Conservation (phyloP, 2,329 filamentous ascomycete genomes). For the Fusarium pininemorale region DNA sequence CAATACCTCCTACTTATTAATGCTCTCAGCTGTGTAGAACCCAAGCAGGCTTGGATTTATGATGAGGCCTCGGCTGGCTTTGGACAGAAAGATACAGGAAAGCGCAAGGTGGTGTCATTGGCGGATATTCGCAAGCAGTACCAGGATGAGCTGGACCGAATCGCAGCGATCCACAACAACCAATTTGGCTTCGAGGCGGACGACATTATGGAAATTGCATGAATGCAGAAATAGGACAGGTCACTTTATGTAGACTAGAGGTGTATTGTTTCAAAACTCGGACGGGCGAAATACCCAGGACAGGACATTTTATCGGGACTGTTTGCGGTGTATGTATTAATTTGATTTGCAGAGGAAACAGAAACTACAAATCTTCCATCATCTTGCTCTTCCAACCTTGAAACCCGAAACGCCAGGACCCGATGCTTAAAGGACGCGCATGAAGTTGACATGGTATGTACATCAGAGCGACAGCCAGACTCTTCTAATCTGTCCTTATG, state of each 20-base stretch:
- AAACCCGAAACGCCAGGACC: constrained; percentile 50
- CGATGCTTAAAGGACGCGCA: constrained; percentile 50
- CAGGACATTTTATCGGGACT: constrained; percentile 42
- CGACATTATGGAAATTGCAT: constrained; percentile 64
- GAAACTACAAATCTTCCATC: constrained; percentile 39
- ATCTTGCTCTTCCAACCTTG: constrained; percentile 39
- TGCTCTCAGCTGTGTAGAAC: constrained; percentile 83
- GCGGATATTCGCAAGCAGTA: constrained; percentile 90
- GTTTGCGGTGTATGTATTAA: constrained; percentile 40
- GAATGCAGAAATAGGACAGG: constrained; percentile 23
- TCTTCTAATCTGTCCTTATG: constrained; percentile 25
- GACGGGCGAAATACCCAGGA: constrained; percentile 46
- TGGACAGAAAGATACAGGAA: constrained; percentile 48
- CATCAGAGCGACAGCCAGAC: constrained; percentile 21
- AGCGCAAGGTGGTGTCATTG: constrained; percentile 83
- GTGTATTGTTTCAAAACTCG: constrained; percentile 37
- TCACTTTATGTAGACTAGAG: constrained; percentile 37
- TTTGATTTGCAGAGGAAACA: constrained; percentile 32
- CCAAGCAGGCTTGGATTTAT: constrained; percentile 82
- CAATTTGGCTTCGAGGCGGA: constrained; percentile 79
- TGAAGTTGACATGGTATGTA: constrained; percentile 40
- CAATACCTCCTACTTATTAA: constrained; percentile 95
- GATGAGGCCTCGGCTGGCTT: constrained; percentile 44
- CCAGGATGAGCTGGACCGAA: constrained; percentile 86
- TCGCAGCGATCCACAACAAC: constrained; percentile 87